Conservation (phyloP, 2,329 filamentous ascomycete species). For the Sporothrix euskadiensis region DNA sequence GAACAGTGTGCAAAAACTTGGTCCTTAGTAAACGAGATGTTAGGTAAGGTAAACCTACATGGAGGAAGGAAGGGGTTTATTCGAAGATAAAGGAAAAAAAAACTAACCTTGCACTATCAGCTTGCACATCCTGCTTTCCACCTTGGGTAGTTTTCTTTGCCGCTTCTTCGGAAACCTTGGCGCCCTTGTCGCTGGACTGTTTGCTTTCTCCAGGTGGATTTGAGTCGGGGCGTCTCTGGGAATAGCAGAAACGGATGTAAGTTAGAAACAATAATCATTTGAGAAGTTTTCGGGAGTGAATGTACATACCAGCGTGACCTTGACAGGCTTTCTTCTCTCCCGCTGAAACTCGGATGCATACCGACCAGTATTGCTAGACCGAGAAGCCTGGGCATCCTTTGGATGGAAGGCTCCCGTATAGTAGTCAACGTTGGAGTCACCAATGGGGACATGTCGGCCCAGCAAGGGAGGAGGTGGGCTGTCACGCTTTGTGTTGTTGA, state of each 20-base stretch:
- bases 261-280: neutral
- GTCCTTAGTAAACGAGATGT: slow-evolving; percentile 37
- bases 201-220: neutral
- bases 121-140: neutral
- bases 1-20: slow-evolving; percentile 51
- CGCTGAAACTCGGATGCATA: slow-evolving; percentile 17
- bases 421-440: slow-evolving; percentile 19
- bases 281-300: neutral
- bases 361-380: neutral
- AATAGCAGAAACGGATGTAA: no score
- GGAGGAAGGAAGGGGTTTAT: neutral
- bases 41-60: neutral
- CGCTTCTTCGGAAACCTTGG: neutral
- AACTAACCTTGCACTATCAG: slow-evolving; percentile 24
- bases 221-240: slow-evolving; percentile 24
- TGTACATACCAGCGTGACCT: slow-evolving; percentile 31
- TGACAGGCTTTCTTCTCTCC: slow-evolving; percentile 27
- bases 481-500: neutral
- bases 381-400: neutral
- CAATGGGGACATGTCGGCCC: slow-evolving; percentile 15
- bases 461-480: neutral
- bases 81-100: no score
- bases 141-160: neutral
- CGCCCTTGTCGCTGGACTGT: neutral
- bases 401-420: neutral